Percentiles rank a stretch among this genome's conserved stretches.
Evolutionary conservation across 441 rosid species (phyloP).

Genomic region (Breynia disticha): DNA sequence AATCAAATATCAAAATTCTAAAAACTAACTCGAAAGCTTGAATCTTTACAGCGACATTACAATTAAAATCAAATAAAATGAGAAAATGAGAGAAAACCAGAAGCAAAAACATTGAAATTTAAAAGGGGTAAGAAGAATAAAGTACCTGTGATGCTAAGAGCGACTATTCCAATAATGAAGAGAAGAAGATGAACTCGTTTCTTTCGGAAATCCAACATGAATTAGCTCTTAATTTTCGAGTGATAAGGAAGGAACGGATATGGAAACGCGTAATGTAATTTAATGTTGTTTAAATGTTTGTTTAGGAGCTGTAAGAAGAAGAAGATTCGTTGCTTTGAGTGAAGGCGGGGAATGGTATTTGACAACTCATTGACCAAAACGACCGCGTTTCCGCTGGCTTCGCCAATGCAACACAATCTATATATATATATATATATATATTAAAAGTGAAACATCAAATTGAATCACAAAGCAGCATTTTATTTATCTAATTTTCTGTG

Average conservation of each 20-base stretch:
- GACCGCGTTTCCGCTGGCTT: neutral
- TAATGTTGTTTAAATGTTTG: neutral
- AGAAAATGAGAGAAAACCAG: neutral
- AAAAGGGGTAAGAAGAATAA: neutral
- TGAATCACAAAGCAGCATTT: too few species aligned
- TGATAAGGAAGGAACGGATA: neutral
- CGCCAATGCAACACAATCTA: too few species aligned
- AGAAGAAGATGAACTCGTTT: constrained; percentile 35
- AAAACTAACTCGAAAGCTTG: too few species aligned
- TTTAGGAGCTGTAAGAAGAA: neutral
- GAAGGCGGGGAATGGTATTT: neutral
- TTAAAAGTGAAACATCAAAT: too few species aligned
- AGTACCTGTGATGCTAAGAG: constrained; percentile 58
- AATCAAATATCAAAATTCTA: too few species aligned
- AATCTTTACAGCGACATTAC: neutral
- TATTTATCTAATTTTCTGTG: too few species aligned
- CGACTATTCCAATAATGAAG: constrained; percentile 39
- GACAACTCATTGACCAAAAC: neutral
- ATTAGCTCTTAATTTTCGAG: neutral
- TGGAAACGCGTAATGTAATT: neutral
- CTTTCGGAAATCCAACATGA: constrained; percentile 38
- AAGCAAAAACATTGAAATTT: neutral
- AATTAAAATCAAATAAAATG: neutral
- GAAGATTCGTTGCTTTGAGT: neutral
- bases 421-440: too few species aligned